Evolutionary conservation across 352 stramenopile genomes (phyloP).

Genomic region (Pythium rhizo-oryzae): DNA sequence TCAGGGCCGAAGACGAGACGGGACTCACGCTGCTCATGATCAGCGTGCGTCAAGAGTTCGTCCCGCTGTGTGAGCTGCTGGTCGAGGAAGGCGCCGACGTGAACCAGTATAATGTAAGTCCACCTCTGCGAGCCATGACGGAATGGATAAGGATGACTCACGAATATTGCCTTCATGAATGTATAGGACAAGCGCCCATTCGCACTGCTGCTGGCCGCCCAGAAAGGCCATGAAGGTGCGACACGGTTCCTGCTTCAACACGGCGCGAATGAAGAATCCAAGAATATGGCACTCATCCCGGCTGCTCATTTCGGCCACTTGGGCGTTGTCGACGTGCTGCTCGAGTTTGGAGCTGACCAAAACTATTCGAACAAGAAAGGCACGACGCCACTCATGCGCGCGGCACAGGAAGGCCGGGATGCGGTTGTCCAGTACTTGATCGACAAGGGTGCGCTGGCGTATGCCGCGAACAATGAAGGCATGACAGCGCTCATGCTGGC

Average conservation of each 20-base stretch:
- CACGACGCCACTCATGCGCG: conserved; percentile 86
- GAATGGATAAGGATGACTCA: neutral
- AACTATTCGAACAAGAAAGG: conserved; percentile 90
- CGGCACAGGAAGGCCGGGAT: conserved; percentile 81
- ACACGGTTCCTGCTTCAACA: conserved; percentile 70
- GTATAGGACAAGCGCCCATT: conserved; percentile 79
- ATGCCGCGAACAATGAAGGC: conserved; percentile 84
- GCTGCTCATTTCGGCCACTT: conserved; percentile 86
- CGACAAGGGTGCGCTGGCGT: conserved; percentile 63
- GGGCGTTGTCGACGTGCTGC: conserved; percentile 67
- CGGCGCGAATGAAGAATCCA: conserved; percentile 77
- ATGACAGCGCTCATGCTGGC: conserved; percentile 90
- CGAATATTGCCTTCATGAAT: neutral
- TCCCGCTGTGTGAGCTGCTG: conserved; percentile 59
- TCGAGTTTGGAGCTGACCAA: conserved; percentile 65
- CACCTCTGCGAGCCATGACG: neutral
- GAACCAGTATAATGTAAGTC: conserved; percentile 79
- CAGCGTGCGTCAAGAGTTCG: conserved; percentile 64
- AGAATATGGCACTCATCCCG: conserved; percentile 86
- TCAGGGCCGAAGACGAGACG: conserved; percentile 73
- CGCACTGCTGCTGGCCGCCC: conserved; percentile 75
- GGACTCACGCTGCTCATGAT: conserved; percentile 86
- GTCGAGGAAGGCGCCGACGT: conserved; percentile 75
- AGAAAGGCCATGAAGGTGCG: conserved; percentile 77
- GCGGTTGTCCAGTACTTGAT: conserved; percentile 83